Evolutionary conservation across 805 yeast genomes (phyloP).

Genomic region (Candida berthetii): DNA sequence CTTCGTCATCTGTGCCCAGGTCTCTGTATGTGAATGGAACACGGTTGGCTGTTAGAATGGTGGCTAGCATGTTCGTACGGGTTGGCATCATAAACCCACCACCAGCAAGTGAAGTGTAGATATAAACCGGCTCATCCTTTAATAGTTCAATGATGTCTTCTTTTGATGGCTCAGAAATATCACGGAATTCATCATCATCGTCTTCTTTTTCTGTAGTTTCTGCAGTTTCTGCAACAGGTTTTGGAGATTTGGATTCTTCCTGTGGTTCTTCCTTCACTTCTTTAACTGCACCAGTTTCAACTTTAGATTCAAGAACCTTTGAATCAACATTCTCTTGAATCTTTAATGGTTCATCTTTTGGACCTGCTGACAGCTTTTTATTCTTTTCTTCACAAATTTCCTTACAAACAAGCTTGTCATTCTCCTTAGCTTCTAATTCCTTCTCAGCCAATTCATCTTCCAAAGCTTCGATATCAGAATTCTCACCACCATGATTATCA

Average conservation of each 20-base stretch:
- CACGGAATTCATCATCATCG: slow-evolving; percentile 8
- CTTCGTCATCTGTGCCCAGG: slow-evolving; percentile 82
- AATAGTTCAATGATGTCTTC: slow-evolving; percentile 21
- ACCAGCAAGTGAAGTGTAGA: slow-evolving; percentile 84
- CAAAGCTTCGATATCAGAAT: background rate
- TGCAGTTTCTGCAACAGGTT: slow-evolving; percentile 7
- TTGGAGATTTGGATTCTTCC: background rate
- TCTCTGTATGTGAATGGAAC: slow-evolving; percentile 66
- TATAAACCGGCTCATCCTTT: slow-evolving; percentile 53
- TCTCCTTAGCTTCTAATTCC: background rate
- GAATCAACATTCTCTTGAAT: background rate
- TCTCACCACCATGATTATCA: background rate
- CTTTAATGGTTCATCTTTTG: background rate
- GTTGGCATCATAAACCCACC: slow-evolving; percentile 74
- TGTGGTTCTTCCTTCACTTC: background rate
- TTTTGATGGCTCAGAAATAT: slow-evolving; percentile 13
- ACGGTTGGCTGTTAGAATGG: slow-evolving; percentile 70
- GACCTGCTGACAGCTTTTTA: slow-evolving; percentile 19
- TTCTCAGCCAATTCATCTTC: background rate
- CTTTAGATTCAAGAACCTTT: background rate
- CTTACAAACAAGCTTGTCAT: background rate
- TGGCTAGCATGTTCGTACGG: slow-evolving; percentile 68
- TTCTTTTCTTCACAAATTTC: slow-evolving; percentile 1
- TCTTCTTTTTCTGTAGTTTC: background rate
- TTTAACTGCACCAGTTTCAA: background rate